Evolutionary conservation across 139 green algal genomes (phyloP).

Genomic region (Yamagishiella unicocca): DNA sequence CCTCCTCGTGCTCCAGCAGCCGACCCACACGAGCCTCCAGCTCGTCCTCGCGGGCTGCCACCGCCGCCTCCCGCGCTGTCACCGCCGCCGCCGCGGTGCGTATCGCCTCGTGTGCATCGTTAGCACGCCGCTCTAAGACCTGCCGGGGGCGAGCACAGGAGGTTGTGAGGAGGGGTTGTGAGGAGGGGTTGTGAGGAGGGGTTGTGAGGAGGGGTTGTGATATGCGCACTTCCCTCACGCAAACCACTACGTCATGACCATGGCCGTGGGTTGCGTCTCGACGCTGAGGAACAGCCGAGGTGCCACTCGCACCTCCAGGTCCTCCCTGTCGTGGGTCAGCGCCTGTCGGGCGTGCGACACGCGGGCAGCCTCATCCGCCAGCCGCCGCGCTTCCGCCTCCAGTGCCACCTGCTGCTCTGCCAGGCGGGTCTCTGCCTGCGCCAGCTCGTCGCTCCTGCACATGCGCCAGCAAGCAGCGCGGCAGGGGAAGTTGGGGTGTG

Average conservation of each 20-base stretch:
- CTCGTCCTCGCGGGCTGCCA: constrained; percentile 33
- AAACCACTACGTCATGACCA: no score
- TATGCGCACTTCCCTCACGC: no score
- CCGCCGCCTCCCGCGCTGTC: constrained; percentile 23
- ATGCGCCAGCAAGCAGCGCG: no score
- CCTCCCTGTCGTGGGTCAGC: background rate
- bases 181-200: no score
- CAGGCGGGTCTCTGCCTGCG: background rate
- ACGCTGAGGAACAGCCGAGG: no score
- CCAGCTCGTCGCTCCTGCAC: constrained; percentile 23
- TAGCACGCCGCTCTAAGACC: background rate
- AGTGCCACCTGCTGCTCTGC: background rate
- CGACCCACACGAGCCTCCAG: constrained; percentile 6
- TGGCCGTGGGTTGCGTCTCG: no score
- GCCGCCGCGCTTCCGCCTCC: background rate
- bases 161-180: no score
- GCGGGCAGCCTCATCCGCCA: background rate
- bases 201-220: no score
- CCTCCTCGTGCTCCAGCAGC: constrained; percentile 2
- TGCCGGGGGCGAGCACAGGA: background rate
- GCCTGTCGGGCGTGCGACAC: background rate
- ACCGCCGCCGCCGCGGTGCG: background rate
- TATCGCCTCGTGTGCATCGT: background rate
- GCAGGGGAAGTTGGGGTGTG: no score
- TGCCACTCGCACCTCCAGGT: background rate